Conservation (phyloP, 306 rosid genomes). For the Mucuna pruriens region DNA sequence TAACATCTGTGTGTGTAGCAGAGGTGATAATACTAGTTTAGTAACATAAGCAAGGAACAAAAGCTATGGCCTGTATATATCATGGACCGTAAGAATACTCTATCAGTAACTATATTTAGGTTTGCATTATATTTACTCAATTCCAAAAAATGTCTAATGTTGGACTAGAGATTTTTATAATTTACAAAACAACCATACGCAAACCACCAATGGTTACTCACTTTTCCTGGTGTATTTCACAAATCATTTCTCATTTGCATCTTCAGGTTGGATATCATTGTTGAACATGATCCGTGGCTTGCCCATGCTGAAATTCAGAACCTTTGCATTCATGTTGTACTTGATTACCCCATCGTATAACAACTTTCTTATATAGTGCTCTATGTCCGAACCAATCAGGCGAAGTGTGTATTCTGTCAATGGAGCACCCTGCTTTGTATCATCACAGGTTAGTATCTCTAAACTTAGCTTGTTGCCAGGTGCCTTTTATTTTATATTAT, state of each 20-base stretch:
- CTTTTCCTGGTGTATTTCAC: slow-evolving; percentile 6
- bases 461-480: no score
- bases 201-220: slow-evolving; percentile 15
- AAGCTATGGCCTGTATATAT: not conserved
- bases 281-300: slow-evolving; percentile 85
- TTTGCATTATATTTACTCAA: slow-evolving; percentile 11
- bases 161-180: not conserved
- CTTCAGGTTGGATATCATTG: slow-evolving; percentile 59
- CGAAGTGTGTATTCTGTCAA: slow-evolving; percentile 91
- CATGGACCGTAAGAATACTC: not conserved
- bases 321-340: slow-evolving; percentile 86
- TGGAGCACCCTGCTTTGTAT: slow-evolving; percentile 74
- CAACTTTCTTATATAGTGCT: slow-evolving; percentile 60
- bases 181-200: slow-evolving; percentile 26
- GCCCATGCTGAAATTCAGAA: slow-evolving; percentile 98
- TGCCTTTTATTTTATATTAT: no score
- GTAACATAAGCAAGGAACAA: not conserved
- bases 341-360: slow-evolving; percentile 46
- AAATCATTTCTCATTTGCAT: slow-evolving; percentile 44
- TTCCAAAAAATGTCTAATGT: slow-evolving; percentile 1
- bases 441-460: slow-evolving; percentile 27
- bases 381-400: slow-evolving; percentile 92
- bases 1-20: not conserved
- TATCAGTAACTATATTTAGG: not conserved
- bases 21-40: not conserved